These are phyloP conservation scores for Immersiella caudata DNA, from an alignment of 495 filamentous ascomycete genomes.

Conservation along the genomic window DNA sequence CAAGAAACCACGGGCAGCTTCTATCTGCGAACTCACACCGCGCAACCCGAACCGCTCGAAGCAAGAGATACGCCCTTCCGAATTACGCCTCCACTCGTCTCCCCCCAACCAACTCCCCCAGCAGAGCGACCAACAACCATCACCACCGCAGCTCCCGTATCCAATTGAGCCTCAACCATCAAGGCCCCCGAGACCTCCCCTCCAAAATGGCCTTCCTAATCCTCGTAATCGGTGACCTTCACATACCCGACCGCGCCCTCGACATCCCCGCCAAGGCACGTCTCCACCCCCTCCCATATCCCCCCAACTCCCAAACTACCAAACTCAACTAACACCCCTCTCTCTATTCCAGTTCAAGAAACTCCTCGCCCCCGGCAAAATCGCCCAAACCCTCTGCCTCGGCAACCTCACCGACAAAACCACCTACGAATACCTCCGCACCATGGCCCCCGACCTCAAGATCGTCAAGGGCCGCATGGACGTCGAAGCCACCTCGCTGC, in stretches of 20 bases:
- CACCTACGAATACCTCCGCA: slow-evolving; percentile 92
- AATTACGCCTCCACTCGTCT: background rate
- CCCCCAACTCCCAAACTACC: background rate
- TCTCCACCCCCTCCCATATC: background rate
- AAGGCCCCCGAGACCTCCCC: background rate
- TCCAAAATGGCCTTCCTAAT: slow-evolving; percentile 57
- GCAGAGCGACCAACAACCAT: background rate
- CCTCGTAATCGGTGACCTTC: slow-evolving; percentile 93
- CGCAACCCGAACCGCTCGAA: background rate
- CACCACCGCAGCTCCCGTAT: background rate
- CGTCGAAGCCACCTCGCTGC: slow-evolving; percentile 85
- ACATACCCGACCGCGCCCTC: slow-evolving; percentile 91
- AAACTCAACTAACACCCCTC: background rate
- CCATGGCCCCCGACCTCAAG: slow-evolving; percentile 90
- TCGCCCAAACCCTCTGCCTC: slow-evolving; percentile 94
- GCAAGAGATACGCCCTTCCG: background rate
- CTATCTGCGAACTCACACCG: background rate
- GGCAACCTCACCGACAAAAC: slow-evolving; percentile 95
- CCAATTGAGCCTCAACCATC: background rate
- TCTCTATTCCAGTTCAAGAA: slow-evolving; percentile 81
- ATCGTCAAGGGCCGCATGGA: slow-evolving; percentile 95
- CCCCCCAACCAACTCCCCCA: background rate
- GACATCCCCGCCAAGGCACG: slow-evolving; percentile 89
- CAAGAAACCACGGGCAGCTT: too few species aligned
- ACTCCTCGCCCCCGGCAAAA: slow-evolving; percentile 96